phyloP scores from a whole-genome alignment of 768 basidiomycete genomes.

The Calvatia gigantea region DNA sequence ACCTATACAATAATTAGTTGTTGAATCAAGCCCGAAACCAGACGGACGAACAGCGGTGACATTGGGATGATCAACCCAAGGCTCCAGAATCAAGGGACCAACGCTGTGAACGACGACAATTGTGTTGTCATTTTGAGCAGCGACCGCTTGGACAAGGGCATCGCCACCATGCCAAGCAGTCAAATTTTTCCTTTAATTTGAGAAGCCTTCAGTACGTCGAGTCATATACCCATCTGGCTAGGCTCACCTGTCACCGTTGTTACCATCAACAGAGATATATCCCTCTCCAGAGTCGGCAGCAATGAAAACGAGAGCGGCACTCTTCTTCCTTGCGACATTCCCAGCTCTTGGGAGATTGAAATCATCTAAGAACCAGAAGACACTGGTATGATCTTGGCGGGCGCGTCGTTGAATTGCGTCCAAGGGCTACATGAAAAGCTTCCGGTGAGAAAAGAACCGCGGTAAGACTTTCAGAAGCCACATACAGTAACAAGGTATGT shows the following conservation, averaged over 20 bases:
- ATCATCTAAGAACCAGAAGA: constrained; percentile 70
- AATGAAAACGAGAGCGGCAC: constrained; percentile 78
- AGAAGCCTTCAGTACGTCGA: neutral
- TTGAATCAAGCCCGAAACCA: constrained; percentile 16
- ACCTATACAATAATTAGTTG: constrained; percentile 27
- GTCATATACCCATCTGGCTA: neutral
- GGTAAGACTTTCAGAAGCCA: constrained; percentile 4
- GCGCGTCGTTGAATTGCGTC: constrained; percentile 79
- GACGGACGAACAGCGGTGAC: constrained; percentile 55
- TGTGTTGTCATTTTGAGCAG: constrained; percentile 64
- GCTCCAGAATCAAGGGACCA: constrained; percentile 56
- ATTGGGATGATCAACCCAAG: constrained; percentile 72
- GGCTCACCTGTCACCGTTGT: constrained; percentile 64
- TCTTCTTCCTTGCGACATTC: constrained; percentile 43
- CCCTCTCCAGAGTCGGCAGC: constrained; percentile 83
- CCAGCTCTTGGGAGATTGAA: constrained; percentile 54
- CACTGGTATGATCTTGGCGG: constrained; percentile 55
- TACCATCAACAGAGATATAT: constrained; percentile 78
- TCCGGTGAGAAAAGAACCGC: neutral
- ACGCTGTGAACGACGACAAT: constrained; percentile 68
- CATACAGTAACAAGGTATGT: constrained; percentile 75
- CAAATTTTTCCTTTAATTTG: constrained; percentile 48
- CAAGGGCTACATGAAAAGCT: constrained; percentile 47
- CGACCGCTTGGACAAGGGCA: constrained; percentile 64
- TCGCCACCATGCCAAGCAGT: constrained; percentile 77